phyloP scores from a whole-genome alignment of 148 eudicot species.

The Rhododendron vialii region DNA sequence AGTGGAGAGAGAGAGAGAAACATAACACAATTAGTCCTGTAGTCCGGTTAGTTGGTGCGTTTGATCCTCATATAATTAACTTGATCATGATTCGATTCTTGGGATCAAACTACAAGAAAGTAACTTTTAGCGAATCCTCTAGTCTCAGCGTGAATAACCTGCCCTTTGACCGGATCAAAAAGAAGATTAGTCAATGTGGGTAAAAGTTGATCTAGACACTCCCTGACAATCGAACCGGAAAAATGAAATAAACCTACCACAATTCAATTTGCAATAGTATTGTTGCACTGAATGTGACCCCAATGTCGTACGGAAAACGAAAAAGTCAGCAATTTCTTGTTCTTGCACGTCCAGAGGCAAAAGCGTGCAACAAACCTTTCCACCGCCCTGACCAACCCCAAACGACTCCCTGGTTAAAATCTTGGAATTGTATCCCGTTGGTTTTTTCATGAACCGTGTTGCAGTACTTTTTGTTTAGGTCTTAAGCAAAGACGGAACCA shows the following conservation, averaged over 20 bases:
- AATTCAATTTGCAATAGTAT: neutral
- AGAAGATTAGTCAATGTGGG: neutral
- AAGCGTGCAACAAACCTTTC: neutral
- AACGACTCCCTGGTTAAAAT: neutral
- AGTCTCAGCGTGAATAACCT: no score
- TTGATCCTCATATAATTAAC: no score
- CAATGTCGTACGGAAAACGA: neutral
- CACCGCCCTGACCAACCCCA: neutral
- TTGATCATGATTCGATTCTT: no score
- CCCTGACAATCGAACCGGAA: neutral
- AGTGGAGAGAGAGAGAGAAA: neutral
- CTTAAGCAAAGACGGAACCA: no score
- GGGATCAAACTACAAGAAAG: fast-evolving
- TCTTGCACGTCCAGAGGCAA: neutral
- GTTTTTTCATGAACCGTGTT: no score
- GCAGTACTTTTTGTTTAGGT: no score
- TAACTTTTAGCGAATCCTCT: no score
- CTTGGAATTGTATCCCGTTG: no score
- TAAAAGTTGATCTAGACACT: neutral
- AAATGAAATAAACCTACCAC: neutral
- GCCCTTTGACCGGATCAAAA: no score
- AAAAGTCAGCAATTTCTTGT: neutral
- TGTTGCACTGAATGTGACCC: neutral
- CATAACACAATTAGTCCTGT: neutral
- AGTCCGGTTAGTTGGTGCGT: neutral